These are phyloP conservation scores for Anastatica hierochuntica DNA, from an alignment of 345 rosid genomes.

Conservation along the genomic window DNA sequence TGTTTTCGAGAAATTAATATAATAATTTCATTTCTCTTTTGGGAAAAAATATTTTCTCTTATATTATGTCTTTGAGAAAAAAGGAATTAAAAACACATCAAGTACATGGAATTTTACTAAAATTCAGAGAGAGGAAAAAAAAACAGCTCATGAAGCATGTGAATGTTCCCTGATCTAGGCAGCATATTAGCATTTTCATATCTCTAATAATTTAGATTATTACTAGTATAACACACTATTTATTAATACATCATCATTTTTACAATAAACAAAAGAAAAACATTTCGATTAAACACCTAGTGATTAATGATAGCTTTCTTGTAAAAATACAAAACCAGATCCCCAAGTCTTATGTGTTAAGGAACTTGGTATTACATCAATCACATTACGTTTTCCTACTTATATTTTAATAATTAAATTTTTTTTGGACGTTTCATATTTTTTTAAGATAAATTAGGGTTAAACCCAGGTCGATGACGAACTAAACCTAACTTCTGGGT, in stretches of 20 bases:
- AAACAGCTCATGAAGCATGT: slow-evolving; percentile 37
- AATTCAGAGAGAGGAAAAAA: background rate
- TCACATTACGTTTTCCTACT: slow-evolving; percentile 24
- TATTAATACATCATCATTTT: background rate
- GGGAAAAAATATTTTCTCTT: too few relatives aligned
- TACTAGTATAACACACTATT: background rate
- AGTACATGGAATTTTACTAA: slow-evolving; percentile 1
- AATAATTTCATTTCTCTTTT: background rate
- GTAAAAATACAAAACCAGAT: slow-evolving; percentile 19
- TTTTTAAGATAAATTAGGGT: too few relatives aligned
- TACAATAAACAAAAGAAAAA: background rate
- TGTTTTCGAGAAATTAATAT: background rate
- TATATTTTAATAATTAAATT: too few relatives aligned
- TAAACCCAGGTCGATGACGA: too few relatives aligned
- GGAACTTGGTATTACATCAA: slow-evolving; percentile 31
- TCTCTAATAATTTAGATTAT: slow-evolving; percentile 18
- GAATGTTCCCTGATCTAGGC: slow-evolving; percentile 48
- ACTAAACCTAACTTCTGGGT: too few relatives aligned
- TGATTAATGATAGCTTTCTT: slow-evolving; percentile 32
- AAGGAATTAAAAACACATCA: background rate
- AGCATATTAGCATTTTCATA: slow-evolving; percentile 31
- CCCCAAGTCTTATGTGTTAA: slow-evolving; percentile 29
- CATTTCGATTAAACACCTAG: slow-evolving; percentile 14
- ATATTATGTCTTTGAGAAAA: background rate
- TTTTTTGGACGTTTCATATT: too few relatives aligned